Evolutionary conservation across 805 yeast genomes (phyloP), one percentile per base, ranked within the genome.

Genomic region (Teunomyces panamensis): DNA sequence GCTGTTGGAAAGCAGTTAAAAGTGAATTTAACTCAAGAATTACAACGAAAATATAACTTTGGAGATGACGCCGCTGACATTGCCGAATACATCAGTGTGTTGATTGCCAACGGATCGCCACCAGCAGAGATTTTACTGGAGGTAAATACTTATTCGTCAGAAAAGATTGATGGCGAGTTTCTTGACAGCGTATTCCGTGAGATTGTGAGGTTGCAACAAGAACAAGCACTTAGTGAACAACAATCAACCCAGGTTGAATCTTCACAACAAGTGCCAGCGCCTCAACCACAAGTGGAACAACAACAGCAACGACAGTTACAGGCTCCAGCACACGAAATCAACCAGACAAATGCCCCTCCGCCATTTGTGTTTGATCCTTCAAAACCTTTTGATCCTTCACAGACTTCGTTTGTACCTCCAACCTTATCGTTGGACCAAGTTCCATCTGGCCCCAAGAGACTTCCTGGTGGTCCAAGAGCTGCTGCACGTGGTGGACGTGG

Each of bases 41-140:
- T 73, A 44, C 60, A 60, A 32, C 65, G 59, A 46, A 62, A 68
- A 39, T 71, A 54, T 56, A 63, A 60, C 50, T 62, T 65, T 27
- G 60, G 62, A 5, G 76, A 71, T 41, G 77, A 73, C 49, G 75
- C 77, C 16, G 65, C 68, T 39, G 85, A 83, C 55, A 83, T 84
- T 36, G 87, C 94, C 10, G 94, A 87, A 63, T 87, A 79, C 58
- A 81, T 87, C 48, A 76, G 83, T n/a, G 77, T 85, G 39, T 70
- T 87, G 63, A 84, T 87, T 51, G 83, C 84, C 10, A 85, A 84
- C 54, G 83, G 84, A 56, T 81, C 84, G 57, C 68, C 81, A 5
- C 78, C 84, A 9, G 74, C 71, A 13, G 86, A 83, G 45, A 83
- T 86, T 30, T 75, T 78, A 14, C 67, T 66, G 14, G 94, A 87